Conservation (phyloP, 2,329 filamentous ascomycete species). For the Fusarium keratoplasticum region DNA sequence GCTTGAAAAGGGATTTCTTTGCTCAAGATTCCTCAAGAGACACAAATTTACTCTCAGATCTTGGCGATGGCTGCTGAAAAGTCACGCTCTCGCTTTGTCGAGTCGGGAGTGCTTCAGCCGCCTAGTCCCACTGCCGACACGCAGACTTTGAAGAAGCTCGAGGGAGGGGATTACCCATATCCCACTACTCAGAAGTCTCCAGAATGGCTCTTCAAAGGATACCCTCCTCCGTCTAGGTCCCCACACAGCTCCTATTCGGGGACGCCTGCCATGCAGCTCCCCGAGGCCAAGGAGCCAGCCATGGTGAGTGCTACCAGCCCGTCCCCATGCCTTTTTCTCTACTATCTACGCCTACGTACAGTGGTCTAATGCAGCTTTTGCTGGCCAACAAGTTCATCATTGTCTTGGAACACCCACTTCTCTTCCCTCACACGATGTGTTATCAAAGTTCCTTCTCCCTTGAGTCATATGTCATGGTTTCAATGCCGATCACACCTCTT, state of each 20-base stretch:
- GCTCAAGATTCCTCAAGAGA: not conserved
- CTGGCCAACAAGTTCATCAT: not conserved
- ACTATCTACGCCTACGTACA: not conserved
- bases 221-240: conserved; percentile 27
- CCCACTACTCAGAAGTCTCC: not conserved
- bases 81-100: conserved; percentile 34
- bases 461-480: not conserved
- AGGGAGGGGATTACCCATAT: conserved; percentile 21
- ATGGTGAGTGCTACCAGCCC: conserved; percentile 25
- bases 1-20: conserved; percentile 4
- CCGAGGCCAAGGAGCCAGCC: conserved; percentile 31
- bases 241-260: conserved; percentile 37
- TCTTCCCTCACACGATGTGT: not conserved
- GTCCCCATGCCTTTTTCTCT: not conserved
- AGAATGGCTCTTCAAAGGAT: conserved; percentile 15
- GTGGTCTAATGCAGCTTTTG: conserved; percentile 4
- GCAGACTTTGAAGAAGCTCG: conserved; percentile 31
- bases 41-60: not conserved
- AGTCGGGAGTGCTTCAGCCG: conserved; percentile 32
- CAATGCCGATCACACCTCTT: not conserved
- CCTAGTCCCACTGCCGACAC: conserved; percentile 33
- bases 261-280: conserved; percentile 34
- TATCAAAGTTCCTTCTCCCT: not conserved
- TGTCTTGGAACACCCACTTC: not conserved
- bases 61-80: conserved; percentile 36